Percentiles rank a stretch among this genome's conserved stretches.
These are phyloP conservation scores for Malus orientalis DNA, from an alignment of 306 rosid species.

Conservation along the genomic window DNA sequence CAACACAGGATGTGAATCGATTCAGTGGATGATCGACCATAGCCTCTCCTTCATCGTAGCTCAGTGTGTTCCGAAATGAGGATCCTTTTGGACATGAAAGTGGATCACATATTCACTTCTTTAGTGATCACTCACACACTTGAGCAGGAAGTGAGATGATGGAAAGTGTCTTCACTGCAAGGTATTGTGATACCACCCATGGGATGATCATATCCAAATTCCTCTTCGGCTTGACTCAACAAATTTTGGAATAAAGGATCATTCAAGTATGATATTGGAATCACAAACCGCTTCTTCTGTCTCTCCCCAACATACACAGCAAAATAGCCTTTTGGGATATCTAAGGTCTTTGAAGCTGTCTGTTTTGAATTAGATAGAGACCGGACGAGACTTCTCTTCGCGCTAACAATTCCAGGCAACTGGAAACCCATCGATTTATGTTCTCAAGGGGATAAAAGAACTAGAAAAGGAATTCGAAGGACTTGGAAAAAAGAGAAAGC, in stretches of 20 bases:
- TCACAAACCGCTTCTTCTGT: too few relatives aligned
- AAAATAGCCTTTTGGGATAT: too few relatives aligned
- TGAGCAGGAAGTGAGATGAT: too few relatives aligned
- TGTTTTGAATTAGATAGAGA: neutral
- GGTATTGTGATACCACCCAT: too few relatives aligned
- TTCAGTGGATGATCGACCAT: neutral
- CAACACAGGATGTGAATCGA: neutral
- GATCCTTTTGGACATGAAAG: neutral
- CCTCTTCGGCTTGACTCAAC: too few relatives aligned
- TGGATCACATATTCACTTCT: slow-evolving; percentile 17
- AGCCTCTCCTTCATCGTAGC: neutral
- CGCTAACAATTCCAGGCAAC: slow-evolving; percentile 3
- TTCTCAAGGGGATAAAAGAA: neutral
- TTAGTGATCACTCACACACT: neutral
- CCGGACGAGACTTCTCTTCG: slow-evolving; percentile 1
- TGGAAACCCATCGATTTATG: neutral
- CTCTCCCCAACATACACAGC: too few relatives aligned
- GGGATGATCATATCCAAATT: too few relatives aligned
- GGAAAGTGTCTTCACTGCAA: too few relatives aligned
- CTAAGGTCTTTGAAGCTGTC: neutral
- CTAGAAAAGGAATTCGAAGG: neutral
- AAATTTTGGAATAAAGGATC: too few relatives aligned
- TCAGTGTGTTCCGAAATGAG: neutral
- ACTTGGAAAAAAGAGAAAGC: neutral
- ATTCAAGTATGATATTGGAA: too few relatives aligned